phyloP scores from a whole-genome alignment of 2,329 filamentous ascomycete genomes.

The Colletotrichum sp. region DNA sequence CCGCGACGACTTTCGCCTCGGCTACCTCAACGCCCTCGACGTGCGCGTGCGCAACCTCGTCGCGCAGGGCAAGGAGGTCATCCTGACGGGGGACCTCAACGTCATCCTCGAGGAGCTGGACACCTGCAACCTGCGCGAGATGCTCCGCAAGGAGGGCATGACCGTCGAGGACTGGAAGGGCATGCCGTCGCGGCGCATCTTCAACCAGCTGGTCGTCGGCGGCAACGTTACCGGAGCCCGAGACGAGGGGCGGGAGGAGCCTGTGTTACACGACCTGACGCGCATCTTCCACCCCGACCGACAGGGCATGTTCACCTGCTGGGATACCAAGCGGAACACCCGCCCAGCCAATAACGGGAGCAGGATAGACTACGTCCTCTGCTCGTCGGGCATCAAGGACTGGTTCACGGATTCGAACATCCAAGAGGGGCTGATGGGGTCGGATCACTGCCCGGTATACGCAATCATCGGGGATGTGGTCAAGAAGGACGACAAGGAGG shows the following conservation, averaged over 20 bases:
- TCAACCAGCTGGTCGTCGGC: conserved; percentile 84
- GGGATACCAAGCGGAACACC: conserved; percentile 95
- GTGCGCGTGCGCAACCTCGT: conserved; percentile 83
- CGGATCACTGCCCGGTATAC: conserved; percentile 95
- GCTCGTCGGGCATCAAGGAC: conserved; percentile 75
- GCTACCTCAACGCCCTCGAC: conserved; percentile 82
- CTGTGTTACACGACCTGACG: conserved; percentile 84
- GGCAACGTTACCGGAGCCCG: conserved; percentile 71
- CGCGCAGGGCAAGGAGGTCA: conserved; percentile 79
- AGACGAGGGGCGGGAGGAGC: conserved; percentile 71
- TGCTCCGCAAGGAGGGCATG: conserved; percentile 71
- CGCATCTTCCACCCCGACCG: conserved; percentile 81
- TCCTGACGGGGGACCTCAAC: conserved; percentile 90
- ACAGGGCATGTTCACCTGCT: conserved; percentile 94
- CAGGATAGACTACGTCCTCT: conserved; percentile 92
- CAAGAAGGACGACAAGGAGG: conserved; percentile 47
- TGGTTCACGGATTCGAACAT: conserved; percentile 88
- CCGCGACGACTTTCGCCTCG: conserved; percentile 80
- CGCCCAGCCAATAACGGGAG: conserved; percentile 93
- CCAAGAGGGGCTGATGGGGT: conserved; percentile 91
- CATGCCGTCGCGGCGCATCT: conserved; percentile 73
- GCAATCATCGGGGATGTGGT: conserved; percentile 73
- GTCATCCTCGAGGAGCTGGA: conserved; percentile 75
- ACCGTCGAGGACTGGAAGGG: conserved; percentile 76
- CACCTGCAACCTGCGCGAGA: conserved; percentile 75